Percentiles rank a stretch among this genome's conserved stretches.
Evolutionary conservation across 2,329 filamentous ascomycete species (phyloP).

Genomic region (Fusarium pseudocircinatum): DNA sequence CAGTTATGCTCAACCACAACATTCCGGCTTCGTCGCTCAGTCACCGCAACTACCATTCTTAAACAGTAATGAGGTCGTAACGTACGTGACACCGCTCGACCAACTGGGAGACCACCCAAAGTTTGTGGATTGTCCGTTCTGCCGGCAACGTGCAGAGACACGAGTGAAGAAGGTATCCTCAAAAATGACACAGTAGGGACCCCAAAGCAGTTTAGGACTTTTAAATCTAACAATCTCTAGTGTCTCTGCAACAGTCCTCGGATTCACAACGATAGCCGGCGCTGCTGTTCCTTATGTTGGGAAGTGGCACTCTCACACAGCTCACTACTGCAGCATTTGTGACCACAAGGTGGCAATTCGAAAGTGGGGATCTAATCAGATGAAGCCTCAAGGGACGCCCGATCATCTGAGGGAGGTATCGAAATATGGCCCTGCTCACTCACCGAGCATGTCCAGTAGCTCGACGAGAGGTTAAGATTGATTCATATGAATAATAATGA

Average conservation of each 20-base stretch:
- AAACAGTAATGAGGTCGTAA: background rate
- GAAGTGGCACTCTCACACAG: constrained; percentile 31
- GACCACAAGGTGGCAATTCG: constrained; percentile 33
- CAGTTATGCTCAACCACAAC: background rate
- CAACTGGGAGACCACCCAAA: constrained; percentile 37
- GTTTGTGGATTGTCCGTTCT: constrained; percentile 40
- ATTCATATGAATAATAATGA: background rate
- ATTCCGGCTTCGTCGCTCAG: background rate
- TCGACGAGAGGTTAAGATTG: background rate
- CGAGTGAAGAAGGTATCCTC: constrained; percentile 37
- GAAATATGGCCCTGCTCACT: constrained; percentile 14
- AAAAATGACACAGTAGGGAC: constrained; percentile 32
- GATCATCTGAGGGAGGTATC: constrained; percentile 35
- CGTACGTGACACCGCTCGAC: constrained; percentile 33
- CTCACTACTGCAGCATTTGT: constrained; percentile 39
- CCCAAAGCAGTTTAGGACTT: accelerated
- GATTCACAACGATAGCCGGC: constrained; percentile 34
- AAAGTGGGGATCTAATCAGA: constrained; percentile 16
- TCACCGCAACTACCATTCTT: background rate
- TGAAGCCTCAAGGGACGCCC: constrained; percentile 33
- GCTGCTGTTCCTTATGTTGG: constrained; percentile 35
- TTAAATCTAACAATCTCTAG: constrained; percentile 2
- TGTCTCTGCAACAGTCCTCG: constrained; percentile 28
- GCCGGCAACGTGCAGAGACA: constrained; percentile 29
- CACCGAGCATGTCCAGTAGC: background rate